Conservation (phyloP, 2,329 filamentous ascomycete species). For the Colletotrichum orbiculare region DNA sequence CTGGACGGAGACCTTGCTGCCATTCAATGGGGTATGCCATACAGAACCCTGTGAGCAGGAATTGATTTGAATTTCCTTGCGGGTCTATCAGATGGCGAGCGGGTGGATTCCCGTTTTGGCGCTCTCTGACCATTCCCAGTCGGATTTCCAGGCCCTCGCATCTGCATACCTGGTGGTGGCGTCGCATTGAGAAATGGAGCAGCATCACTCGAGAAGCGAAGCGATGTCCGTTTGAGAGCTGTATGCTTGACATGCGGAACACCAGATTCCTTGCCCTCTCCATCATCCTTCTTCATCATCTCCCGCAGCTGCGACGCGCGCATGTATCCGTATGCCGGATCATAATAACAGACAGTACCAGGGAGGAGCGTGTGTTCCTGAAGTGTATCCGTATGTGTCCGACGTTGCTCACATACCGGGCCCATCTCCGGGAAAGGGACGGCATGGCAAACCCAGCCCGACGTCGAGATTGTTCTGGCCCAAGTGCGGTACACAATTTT, state of each 20-base stretch:
- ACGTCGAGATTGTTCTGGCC: neutral
- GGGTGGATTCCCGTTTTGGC: constrained; percentile 23
- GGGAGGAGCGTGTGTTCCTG: constrained; percentile 26
- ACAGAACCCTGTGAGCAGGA: constrained; percentile 30
- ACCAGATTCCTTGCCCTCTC: constrained; percentile 1
- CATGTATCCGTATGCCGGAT: constrained; percentile 5
- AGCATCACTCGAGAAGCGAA: constrained; percentile 20
- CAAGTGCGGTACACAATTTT: neutral
- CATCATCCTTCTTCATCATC: constrained; percentile 9
- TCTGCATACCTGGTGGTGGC: neutral
- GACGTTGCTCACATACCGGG: constrained; percentile 12
- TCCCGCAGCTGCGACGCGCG: neutral
- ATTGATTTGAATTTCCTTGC: constrained; percentile 36
- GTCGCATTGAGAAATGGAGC: constrained; percentile 33
- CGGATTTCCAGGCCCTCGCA: constrained; percentile 14
- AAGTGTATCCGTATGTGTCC: neutral
- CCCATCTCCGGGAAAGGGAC: constrained; percentile 11
- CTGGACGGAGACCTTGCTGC: constrained; percentile 4
- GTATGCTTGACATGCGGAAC: constrained; percentile 20
- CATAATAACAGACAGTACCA: constrained; percentile 12
- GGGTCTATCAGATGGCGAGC: constrained; percentile 25
- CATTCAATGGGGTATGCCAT: constrained; percentile 12
- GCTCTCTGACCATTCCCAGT: constrained; percentile 1
- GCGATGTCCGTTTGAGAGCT: constrained; percentile 21
- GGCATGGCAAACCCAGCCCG: neutral